phyloP scores from a whole-genome alignment of 192 early-diverging fungal genomes.

The Coemansia interrupta region DNA sequence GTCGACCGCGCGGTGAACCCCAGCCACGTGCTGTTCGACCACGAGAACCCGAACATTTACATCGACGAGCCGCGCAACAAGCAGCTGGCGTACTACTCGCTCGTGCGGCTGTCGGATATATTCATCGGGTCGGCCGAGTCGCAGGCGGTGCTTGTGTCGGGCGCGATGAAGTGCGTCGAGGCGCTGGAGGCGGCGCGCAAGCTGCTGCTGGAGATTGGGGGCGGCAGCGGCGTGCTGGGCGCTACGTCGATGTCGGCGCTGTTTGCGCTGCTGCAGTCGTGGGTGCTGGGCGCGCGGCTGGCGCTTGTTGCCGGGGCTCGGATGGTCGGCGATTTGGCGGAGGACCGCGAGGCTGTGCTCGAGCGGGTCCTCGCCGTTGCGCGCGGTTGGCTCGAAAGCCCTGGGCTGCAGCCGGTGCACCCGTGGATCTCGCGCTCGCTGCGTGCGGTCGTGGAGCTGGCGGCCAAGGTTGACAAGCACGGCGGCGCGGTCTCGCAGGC shows the following conservation, averaged over 20 bases:
- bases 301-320: constrained; percentile 29
- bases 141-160: constrained; percentile 2
- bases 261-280: constrained; percentile 45
- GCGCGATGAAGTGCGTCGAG: constrained; percentile 29
- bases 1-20: constrained; percentile 42
- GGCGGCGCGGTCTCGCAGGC: constrained; percentile 13
- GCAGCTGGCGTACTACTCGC: constrained; percentile 53
- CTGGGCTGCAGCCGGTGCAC: constrained; percentile 22
- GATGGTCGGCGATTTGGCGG: not conserved
- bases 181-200: constrained; percentile 23
- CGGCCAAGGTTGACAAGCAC: not conserved
- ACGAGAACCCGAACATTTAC: constrained; percentile 73
- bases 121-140: not conserved
- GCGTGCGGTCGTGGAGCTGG: constrained; percentile 6
- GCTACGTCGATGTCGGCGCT: constrained; percentile 27
- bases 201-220: constrained; percentile 16
- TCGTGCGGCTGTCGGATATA: constrained; percentile 20
- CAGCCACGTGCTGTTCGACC: constrained; percentile 67
- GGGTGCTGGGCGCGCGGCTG: constrained; percentile 47
- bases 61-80: constrained; percentile 68
- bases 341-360: not conserved
- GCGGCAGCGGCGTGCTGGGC: constrained; percentile 21
- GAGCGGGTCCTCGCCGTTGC: constrained; percentile 16
- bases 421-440: constrained; percentile 40
- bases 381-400: constrained; percentile 13